Base-by-base conservation (phyloP, 169 alveolate species). In the Cryptosporidium parvum region DNA sequence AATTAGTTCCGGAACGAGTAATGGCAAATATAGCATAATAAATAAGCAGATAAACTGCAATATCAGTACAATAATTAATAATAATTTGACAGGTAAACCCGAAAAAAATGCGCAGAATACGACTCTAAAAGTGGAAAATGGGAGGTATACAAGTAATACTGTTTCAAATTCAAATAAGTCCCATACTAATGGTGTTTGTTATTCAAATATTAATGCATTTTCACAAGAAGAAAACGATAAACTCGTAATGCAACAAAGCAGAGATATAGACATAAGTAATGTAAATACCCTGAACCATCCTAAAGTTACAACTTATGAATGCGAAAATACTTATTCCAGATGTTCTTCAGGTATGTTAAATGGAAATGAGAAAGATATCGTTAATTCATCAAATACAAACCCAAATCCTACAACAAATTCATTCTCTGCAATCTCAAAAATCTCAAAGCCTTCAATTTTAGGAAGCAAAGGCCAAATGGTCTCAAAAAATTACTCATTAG, bases 401-500 rank as follows among this genome's bases (percentile, higher is more conserved):
- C 14, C 51, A 65, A 35, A 31, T 65, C 44, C 53, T 35, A 23
- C 23, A 7, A 73, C 61, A 1, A 14, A 29, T 26, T 26, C 67
- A 56, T 4, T 29, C 1, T 23, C 29, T 26, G 5, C 35, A 56
- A 56, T 48, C 18, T 7, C 67, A 1, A 56, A 56, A n/a, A 56
- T 56, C 29, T 65, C 72, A 65, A 65, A 65, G 16, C 72, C 44
- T 14, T 65, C 72, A 16, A 33, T 21, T 35, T 8, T 29, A 33
- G 26, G 23, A 26, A 80, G 8, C 23, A 44, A n/a, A 80, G 35
- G 29, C 7, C 68, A 9, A 14, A 18, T 37, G 9, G 9, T 53
- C 33, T 44, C 89, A 33, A 62, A 23, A 33, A 80, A 65, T 62
- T 65, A 62, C 23, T 85, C 93, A 31, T 72, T 85, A 26, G 73